A percentile compares a stretch with the other conserved stretches of the same genome.
phyloP scores from a whole-genome alignment of 78 protist genomes.

The Salpingoeca rosetta region DNA sequence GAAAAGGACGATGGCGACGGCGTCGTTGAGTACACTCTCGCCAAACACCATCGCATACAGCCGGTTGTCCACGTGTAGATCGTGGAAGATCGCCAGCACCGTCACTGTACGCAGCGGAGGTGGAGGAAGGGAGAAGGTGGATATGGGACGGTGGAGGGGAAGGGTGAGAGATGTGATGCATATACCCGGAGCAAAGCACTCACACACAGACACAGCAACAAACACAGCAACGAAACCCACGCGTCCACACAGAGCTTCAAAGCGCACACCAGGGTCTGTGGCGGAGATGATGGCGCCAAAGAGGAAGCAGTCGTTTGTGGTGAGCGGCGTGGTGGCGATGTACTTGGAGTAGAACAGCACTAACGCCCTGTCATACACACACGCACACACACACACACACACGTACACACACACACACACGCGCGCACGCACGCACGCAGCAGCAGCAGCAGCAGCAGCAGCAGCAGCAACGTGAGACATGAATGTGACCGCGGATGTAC shows the following conservation, averaged over 20 bases:
- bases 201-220: neutral
- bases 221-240: too few relatives aligned
- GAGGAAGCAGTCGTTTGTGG: slow-evolving; percentile 21
- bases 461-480: too few relatives aligned
- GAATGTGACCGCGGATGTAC: too few relatives aligned
- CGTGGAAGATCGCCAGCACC: slow-evolving; percentile 43
- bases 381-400: too few relatives aligned
- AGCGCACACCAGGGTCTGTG: slow-evolving; percentile 66
- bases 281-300: slow-evolving; percentile 81
- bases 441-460: too few relatives aligned
- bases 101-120: slow-evolving; percentile 38
- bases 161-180: neutral
- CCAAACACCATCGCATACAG: slow-evolving; percentile 45
- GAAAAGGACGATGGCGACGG: slow-evolving; percentile 44
- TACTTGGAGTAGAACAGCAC: neutral
- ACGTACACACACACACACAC: too few relatives aligned
- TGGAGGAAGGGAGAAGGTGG: neutral
- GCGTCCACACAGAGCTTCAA: neutral
- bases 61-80: slow-evolving; percentile 32
- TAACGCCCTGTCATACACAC: too few relatives aligned
- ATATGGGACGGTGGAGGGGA: neutral
- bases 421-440: too few relatives aligned
- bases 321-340: neutral
- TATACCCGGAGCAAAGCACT: neutral
- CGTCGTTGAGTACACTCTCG: slow-evolving; percentile 52